Evolutionary conservation across 169 alveolate species (phyloP).

Genomic region (Plasmodium malariae): DNA sequence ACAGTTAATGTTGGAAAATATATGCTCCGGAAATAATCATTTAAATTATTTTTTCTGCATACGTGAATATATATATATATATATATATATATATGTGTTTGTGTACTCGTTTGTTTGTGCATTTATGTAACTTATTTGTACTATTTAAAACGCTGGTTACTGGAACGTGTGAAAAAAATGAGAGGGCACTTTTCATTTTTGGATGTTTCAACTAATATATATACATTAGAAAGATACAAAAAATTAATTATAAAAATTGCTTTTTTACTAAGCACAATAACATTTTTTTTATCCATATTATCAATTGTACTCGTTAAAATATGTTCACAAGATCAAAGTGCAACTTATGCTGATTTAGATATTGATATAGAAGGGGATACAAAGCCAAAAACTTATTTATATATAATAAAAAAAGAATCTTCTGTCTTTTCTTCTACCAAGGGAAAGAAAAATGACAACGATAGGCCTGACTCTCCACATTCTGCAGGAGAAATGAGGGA

Average conservation of each 20-base stretch:
- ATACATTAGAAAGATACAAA: slow-evolving; percentile 12
- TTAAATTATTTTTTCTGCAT: no score
- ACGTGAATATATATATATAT: background rate
- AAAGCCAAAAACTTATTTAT: slow-evolving; percentile 27
- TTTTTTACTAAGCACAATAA: slow-evolving; percentile 30
- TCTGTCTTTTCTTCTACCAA: background rate
- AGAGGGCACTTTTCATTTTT: background rate
- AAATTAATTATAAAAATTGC: slow-evolving; percentile 26
- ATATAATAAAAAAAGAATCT: slow-evolving; percentile 12
- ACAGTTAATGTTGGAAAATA: no score
- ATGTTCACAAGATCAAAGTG: slow-evolving; percentile 16
- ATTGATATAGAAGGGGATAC: slow-evolving; percentile 19
- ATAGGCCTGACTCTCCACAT: background rate
- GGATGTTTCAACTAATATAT: background rate
- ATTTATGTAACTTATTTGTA: background rate
- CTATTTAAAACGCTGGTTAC: background rate
- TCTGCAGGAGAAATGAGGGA: background rate
- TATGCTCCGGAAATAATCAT: no score
- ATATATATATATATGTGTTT: background rate
- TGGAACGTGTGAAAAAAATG: slow-evolving; percentile 1
- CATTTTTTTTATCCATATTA: slow-evolving; percentile 27
- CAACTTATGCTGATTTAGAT: slow-evolving; percentile 32
- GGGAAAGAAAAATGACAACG: background rate
- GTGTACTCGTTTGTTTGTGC: background rate
- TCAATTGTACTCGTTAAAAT: slow-evolving; percentile 20